Evolutionary conservation across 1,284 basidiomycete species (phyloP).

Genomic region (Xanthoconium separans): DNA sequence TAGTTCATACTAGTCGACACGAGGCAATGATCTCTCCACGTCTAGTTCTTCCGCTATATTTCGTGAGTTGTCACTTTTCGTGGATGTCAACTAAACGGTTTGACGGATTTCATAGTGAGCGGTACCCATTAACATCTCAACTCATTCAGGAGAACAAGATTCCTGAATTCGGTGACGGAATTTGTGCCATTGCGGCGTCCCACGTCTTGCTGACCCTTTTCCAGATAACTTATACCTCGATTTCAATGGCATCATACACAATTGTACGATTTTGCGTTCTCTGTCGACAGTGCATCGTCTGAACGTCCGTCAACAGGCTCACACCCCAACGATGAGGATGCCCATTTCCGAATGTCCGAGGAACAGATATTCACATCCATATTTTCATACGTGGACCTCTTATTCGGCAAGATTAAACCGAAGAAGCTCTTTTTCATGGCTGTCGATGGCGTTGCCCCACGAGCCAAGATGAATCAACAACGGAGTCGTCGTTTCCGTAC

Average conservation of each 20-base stretch:
- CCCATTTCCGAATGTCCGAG: slow-evolving; percentile 93
- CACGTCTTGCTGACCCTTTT: slow-evolving; percentile 10
- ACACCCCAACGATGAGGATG: slow-evolving; percentile 92
- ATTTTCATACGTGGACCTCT: slow-evolving; percentile 95
- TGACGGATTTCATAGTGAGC: slow-evolving; percentile 61
- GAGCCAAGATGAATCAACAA: slow-evolving; percentile 99
- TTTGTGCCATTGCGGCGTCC: neutral
- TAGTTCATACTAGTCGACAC: slow-evolving; percentile 42
- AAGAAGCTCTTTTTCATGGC: slow-evolving; percentile 98
- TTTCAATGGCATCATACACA: slow-evolving; percentile 99
- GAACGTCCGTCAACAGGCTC: slow-evolving; percentile 54
- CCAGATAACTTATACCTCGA: slow-evolving; percentile 89
- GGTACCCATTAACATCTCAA: slow-evolving; percentile 98
- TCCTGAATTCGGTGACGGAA: slow-evolving; percentile 78
- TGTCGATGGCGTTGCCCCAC: slow-evolving; percentile 95
- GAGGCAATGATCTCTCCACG: slow-evolving; percentile 8
- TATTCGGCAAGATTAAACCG: slow-evolving; percentile 97
- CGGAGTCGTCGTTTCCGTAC: slow-evolving; percentile 92
- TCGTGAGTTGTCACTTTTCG: slow-evolving; percentile 53
- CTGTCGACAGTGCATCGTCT: neutral
- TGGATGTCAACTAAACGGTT: neutral
- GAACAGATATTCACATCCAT: slow-evolving; percentile 97
- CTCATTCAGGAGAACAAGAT: slow-evolving; percentile 97
- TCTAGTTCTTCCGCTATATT: slow-evolving; percentile 81
- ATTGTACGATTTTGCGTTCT: slow-evolving; percentile 57